Evolutionary conservation across 768 basidiomycete genomes (phyloP), one percentile per base, ranked within the genome.

Genomic region (Boletus eberwhitei): DNA sequence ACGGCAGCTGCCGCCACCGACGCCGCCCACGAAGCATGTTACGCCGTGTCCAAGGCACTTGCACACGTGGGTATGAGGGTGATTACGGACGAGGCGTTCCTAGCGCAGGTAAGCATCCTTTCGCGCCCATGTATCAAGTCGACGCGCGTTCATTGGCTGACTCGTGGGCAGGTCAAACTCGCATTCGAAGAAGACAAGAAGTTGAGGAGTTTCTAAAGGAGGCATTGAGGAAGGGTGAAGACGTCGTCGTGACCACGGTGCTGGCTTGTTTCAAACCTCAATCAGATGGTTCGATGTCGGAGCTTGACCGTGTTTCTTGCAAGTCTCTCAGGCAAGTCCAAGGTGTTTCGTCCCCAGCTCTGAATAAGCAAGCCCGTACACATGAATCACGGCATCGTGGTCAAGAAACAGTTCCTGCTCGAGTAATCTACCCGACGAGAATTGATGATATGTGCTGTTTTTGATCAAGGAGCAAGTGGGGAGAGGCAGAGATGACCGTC

Each of bases 21-120:
- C 4, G 73, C 71, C 29, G 82, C 89, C 0, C 91, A 92, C 57
- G 73, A 82, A 26, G 86, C 84, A 6, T 84, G 82, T 57, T 69
- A 91, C 46, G 77, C 82, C 52, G 77, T 90, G 4, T 81, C 85
- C 21, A 88, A 87, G 61, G 85, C 83, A 5, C 76, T 93, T 13
- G 88, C 90, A 3, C 79, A 80, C 14, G 81, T 82, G 1, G 91
- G 87, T 1, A 73, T 89, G 26, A 77, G 87, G 6, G 83, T 85
- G 16, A 68, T 93, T 11, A 78, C 77, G n/a, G 90, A 93, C 55
- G 83, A 82, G 42, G 65, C 60, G 3, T 92, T 88, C 71, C 79
- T 81, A 55, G 68, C 68, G 2, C 66, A 84, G 75, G 90, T 85
- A 41, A 31, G 60, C 32, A n/a, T 16, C 21, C 0, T 34, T 43